Percentiles rank a stretch among this genome's conserved stretches.
Conservation (phyloP, 2,329 filamentous ascomycete genomes). For the Microcyclosporella mali region DNA sequence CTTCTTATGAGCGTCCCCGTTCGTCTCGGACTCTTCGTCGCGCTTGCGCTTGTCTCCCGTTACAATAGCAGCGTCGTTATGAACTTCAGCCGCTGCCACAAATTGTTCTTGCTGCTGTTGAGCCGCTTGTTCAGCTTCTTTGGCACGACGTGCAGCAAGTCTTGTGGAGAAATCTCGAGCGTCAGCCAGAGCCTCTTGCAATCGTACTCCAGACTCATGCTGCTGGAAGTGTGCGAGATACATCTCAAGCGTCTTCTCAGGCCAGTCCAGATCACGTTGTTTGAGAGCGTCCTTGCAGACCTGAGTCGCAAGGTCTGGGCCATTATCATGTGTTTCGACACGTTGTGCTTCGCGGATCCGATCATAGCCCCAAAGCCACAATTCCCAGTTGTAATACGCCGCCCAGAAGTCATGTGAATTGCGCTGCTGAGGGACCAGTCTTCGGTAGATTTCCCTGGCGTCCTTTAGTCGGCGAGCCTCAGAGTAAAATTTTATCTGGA, state of each 20-base stretch:
- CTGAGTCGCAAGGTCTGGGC: slow-evolving; percentile 67
- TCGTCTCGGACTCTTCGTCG: slow-evolving; percentile 49
- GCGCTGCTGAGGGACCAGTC: slow-evolving; percentile 59
- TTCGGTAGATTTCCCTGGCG: slow-evolving; percentile 70
- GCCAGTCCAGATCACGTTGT: slow-evolving; percentile 62
- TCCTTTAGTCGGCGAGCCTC: slow-evolving; percentile 72
- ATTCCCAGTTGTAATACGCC: slow-evolving; percentile 86
- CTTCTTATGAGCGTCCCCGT: slow-evolving; percentile 58
- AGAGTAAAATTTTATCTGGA: slow-evolving; percentile 85
- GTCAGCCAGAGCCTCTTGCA: slow-evolving; percentile 68
- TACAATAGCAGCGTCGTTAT: slow-evolving; percentile 13
- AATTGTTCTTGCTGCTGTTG: slow-evolving; percentile 36
- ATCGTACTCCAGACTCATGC: slow-evolving; percentile 70
- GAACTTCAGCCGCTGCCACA: slow-evolving; percentile 26
- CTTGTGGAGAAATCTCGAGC: slow-evolving; percentile 62
- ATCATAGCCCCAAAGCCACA: slow-evolving; percentile 61
- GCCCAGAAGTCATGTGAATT: slow-evolving; percentile 92
- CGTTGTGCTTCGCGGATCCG: slow-evolving; percentile 47
- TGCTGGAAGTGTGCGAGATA: slow-evolving; percentile 80
- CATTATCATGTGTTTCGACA: slow-evolving; percentile 48
- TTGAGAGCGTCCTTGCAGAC: slow-evolving; percentile 67
- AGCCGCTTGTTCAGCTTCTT: slow-evolving; percentile 60
- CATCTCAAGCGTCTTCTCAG: slow-evolving; percentile 67
- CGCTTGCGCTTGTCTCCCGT: slow-evolving; percentile 65
- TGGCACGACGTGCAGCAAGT: slow-evolving; percentile 58